Conservation (phyloP, 148 eudicot species). For the Dianthus caryophyllus region DNA sequence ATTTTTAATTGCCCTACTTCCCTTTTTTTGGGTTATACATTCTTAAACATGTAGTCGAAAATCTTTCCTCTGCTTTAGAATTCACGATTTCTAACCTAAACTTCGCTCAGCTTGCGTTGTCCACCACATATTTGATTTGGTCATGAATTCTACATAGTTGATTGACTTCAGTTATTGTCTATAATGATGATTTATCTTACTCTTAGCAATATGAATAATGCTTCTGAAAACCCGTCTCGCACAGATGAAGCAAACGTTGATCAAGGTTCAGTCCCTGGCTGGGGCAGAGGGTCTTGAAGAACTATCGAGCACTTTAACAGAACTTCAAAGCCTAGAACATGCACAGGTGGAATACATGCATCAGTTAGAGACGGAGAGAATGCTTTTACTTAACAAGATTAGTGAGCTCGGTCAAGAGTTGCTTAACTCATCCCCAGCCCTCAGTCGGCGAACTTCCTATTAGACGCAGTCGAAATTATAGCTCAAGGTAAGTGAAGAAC, state of each 20-base stretch:
- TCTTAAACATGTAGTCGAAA: too few species aligned
- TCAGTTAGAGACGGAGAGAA: conserved; percentile 85
- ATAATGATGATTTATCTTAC: too few species aligned
- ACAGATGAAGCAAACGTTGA: conserved; percentile 72
- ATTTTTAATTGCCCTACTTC: not conserved
- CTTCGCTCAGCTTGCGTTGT: too few species aligned
- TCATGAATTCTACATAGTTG: too few species aligned
- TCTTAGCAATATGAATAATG: not conserved
- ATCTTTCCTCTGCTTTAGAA: too few species aligned
- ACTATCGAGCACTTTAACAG: conserved; percentile 38
- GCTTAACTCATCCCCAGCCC: conserved; percentile 46
- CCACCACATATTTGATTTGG: too few species aligned
- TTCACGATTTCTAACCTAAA: too few species aligned
- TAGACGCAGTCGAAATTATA: conserved; percentile 2
- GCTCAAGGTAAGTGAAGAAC: not conserved
- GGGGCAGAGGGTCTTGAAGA: conserved; percentile 56
- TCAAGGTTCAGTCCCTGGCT: conserved; percentile 46
- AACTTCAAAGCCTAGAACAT: conserved; percentile 77
- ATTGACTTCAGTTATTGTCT: too few species aligned
- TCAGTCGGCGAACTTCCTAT: conserved; percentile 37
- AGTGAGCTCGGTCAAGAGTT: conserved; percentile 82
- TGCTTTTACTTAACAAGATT: conserved; percentile 68
- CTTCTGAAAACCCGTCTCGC: conserved; percentile 11
- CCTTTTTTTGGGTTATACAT: not conserved
- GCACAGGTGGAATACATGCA: conserved; percentile 66